Conservation (phyloP, 139 green algal genomes). For the Closterium sp. region DNA sequence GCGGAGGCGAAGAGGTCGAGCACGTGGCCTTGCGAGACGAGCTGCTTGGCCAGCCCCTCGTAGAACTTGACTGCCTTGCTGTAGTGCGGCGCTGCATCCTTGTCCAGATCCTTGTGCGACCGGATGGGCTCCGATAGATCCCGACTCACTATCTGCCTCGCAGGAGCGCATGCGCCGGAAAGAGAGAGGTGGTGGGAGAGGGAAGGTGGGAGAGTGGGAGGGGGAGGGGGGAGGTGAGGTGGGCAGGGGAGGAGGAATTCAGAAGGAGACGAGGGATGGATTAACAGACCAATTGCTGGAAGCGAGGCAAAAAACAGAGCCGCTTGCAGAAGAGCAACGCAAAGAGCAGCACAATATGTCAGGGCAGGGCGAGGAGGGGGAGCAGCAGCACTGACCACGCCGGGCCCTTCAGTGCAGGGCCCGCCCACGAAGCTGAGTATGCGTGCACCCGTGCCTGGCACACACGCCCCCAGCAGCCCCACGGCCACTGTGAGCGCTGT, state of each 20-base stretch:
- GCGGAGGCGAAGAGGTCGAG: constrained; percentile 94
- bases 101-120: constrained; percentile 87
- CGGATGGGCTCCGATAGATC: constrained; percentile 82
- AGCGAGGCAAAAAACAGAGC: no score
- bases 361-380: no score
- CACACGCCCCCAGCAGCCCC: constrained; percentile 73
- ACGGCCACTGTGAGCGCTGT: constrained; percentile 88
- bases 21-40: constrained; percentile 79
- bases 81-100: constrained; percentile 83
- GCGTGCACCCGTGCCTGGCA: constrained; percentile 70
- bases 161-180: no score
- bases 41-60: constrained; percentile 59
- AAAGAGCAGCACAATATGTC: no score
- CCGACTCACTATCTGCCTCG: constrained; percentile 65
- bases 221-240: neutral
- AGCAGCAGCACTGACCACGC: no score
- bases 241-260: no score
- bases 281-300: no score
- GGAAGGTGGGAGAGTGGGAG: neutral
- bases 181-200: no score
- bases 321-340: no score
- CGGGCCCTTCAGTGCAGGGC: constrained; percentile 84
- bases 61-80: constrained; percentile 91
- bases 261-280: no score
- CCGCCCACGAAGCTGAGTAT: constrained; percentile 92